Evolutionary conservation across 805 yeast species (phyloP), one percentile per base, ranked within the genome.

Genomic region (Tetrapisispora iriomotensis): DNA sequence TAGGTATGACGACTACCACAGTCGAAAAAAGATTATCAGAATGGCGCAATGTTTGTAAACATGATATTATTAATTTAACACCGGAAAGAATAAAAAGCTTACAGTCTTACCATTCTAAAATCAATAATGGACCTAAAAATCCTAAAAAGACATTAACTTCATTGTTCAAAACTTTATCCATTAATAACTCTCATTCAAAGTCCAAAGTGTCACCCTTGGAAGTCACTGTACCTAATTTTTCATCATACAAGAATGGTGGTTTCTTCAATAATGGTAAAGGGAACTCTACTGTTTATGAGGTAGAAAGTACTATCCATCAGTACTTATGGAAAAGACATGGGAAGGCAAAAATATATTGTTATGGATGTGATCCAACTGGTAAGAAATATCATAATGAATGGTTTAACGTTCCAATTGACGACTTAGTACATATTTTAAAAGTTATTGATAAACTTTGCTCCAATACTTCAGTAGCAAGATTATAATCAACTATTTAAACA

Each of bases 1-100:
- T 58, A 19, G 63, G 63, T 2, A 52, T 58, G 59, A 58, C 63
- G 2, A 53, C 56, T 1, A 47, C 46, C 20, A 22, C 36, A 15
- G 63, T 56, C 14, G 40, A 40, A n/a, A 34, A 47, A 8, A 43
- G 63, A 28, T 38, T 58, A 18, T 33, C 40, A 10, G 58, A 57
- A 37, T 58, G 63, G 63, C 44, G 47, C 28, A 41, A 37, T 6
- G 38, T 44, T 7, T 58, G 63, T 40, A 47, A 48, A 34, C 59
- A 54, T 33, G 45, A 49, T 8, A 38, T 58, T 13, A 37, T 53
- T 4, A 53, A 51, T 23, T 30, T 58, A 22, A 51, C 60, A 3
- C 61, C 61, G 3, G 43, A 43, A 15, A 47, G 40, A 29, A 46
- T 53, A n/a, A 19, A 40, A 13, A 12, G 6, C 2, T 29, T 47